Evolutionary conservation across 2,329 filamentous ascomycete genomes (phyloP), one percentile per base, ranked within the genome.

Genomic region (Scytalidium lignicola): DNA sequence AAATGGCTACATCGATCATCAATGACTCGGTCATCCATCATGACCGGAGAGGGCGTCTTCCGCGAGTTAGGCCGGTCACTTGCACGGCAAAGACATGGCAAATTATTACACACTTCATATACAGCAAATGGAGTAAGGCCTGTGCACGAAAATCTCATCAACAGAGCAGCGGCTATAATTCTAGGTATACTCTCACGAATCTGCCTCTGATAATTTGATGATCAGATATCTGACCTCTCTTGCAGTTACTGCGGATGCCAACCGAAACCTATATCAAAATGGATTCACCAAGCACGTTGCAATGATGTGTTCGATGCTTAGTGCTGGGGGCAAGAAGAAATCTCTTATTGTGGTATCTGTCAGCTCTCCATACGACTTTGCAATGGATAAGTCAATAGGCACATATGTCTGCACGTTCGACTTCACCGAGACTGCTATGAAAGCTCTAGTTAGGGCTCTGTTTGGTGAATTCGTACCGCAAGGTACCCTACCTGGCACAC

Each of bases 321-420:
- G 83, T 6, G 82, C 85, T 6, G 80, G 79, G 13, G 87, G 87
- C 2, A 87, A 90, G 62, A 88, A 93, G 66, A 96, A 95, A 68
- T 88, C 91, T 1, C 71, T 96, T 32, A 84, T 96, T 20, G 92
- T 96, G 3, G 86, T 96, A 7, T 88, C 92, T 1, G 91, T 95
- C 57, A 96, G 90, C 68, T 96, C 91, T 1, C 92, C 92, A 0
- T 97, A 96, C 66, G 92, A 97, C 66, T 97, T 97, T 65, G 90
- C 90, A 41, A 90, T 92, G 79, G 92, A 97, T 62, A 86, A 86
- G 55, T 83, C 83, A 1, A 92, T 97, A 39, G 88, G 88, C 5
- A 96, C 91, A 1, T 96, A 96, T 61, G 79, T 97, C 39, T 96
- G 92, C 72, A 96, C 91, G 0, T 96, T 95, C 66, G 91, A 96